Conservation (phyloP, 768 basidiomycete species). For the Roridomyces roridus region DNA sequence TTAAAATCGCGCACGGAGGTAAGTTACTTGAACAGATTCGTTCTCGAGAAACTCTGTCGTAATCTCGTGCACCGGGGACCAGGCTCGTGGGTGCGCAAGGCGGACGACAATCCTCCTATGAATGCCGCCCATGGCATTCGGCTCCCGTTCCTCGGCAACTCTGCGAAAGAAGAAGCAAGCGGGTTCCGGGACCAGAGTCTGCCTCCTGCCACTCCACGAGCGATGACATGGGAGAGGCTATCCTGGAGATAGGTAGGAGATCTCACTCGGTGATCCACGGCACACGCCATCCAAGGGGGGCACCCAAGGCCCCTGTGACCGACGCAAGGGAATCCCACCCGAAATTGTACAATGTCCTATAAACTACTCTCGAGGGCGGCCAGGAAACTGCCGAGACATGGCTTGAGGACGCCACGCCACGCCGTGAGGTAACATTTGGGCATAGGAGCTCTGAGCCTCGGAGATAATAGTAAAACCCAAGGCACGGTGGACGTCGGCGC, state of each 20-base stretch:
- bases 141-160: constrained; percentile 45
- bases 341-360: not conserved
- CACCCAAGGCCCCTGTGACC: not conserved
- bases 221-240: constrained; percentile 17
- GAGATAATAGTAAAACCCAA: not conserved
- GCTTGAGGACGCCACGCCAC: not conserved
- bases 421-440: not conserved
- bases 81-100: constrained; percentile 59
- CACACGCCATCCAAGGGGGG: constrained; percentile 39
- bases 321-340: constrained; percentile 8
- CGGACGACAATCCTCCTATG: constrained; percentile 48
- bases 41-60: not conserved
- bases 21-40: not conserved
- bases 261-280: constrained; percentile 34
- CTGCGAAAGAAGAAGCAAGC: constrained; percentile 23
- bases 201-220: constrained; percentile 23
- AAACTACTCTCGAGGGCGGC: not conserved
- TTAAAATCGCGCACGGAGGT: not conserved
- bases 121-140: constrained; percentile 44
- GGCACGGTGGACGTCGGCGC: not conserved
- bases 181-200: constrained; percentile 11
- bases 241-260: constrained; percentile 12
- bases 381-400: constrained; percentile 7
- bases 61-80: constrained; percentile 53
- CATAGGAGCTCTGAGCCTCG: not conserved